phyloP scores from a whole-genome alignment of 495 filamentous ascomycete species.

The Penicillium robsamsonii region DNA sequence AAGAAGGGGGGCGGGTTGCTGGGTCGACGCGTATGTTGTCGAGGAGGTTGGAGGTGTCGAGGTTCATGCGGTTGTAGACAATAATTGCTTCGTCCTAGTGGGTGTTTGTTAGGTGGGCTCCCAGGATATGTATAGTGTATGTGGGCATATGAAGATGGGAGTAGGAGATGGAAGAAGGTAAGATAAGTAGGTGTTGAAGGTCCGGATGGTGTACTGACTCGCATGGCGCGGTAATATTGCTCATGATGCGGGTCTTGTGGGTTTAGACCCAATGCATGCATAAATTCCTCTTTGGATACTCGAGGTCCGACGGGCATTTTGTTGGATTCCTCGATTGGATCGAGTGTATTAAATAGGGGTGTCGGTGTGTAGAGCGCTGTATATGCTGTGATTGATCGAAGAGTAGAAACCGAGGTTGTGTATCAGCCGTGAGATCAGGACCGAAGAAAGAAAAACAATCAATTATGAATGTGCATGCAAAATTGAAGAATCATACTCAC shows the following conservation, averaged over 20 bases:
- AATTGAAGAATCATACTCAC: neutral
- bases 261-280: slow-evolving; percentile 41
- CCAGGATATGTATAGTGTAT: neutral
- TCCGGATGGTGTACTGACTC: slow-evolving; percentile 28
- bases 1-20: slow-evolving; percentile 41
- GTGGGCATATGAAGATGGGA: neutral
- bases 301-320: slow-evolving; percentile 42
- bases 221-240: slow-evolving; percentile 45
- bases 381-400: neutral
- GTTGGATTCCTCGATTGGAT: neutral
- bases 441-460: neutral
- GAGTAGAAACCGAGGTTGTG: neutral
- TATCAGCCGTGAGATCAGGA: neutral
- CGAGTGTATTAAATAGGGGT: neutral
- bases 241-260: slow-evolving; percentile 42
- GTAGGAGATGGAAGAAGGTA: neutral
- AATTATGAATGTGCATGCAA: neutral
- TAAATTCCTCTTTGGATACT: slow-evolving; percentile 48
- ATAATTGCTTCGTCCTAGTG: slow-evolving; percentile 48
- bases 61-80: slow-evolving; percentile 44
- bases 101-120: neutral
- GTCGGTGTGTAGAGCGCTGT: neutral
- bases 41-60: slow-evolving; percentile 40
- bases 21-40: slow-evolving; percentile 38
- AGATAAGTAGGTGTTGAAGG: neutral